A percentile compares a stretch with the other conserved stretches of the same genome.
phyloP scores from a whole-genome alignment of 2,329 filamentous ascomycete species.

The Pyrenophora tritici-repentis region DNA sequence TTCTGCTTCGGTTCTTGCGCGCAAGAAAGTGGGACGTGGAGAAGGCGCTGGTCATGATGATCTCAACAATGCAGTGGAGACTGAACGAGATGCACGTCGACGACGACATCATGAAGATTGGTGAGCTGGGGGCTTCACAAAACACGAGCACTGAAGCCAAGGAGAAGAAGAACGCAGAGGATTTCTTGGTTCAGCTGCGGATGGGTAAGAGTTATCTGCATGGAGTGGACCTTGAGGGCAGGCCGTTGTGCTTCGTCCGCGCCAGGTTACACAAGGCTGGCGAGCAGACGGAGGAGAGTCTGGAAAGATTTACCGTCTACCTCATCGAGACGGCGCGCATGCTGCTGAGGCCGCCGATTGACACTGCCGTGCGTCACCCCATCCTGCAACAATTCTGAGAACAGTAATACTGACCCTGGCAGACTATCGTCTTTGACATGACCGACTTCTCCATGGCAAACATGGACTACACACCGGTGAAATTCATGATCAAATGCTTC shows the following conservation, averaged over 20 bases:
- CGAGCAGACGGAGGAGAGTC: conserved; percentile 78
- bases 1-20: conserved; percentile 60
- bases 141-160: conserved; percentile 65
- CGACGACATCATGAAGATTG: conserved; percentile 69
- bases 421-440: conserved; percentile 97
- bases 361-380: conserved; percentile 77
- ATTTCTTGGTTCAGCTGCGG: conserved; percentile 81
- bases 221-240: conserved; percentile 79
- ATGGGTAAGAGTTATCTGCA: conserved; percentile 94
- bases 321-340: conserved; percentile 93
- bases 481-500: conserved; percentile 99
- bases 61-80: conserved; percentile 94
- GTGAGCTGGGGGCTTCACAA: conserved; percentile 59
- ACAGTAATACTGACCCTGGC: conserved; percentile 3
- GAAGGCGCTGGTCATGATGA: conserved; percentile 89
- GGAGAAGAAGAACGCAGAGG: conserved; percentile 70
- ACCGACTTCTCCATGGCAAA: conserved; percentile 91
- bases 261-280: conserved; percentile 80
- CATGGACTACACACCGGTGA: conserved; percentile 97
- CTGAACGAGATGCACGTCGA: conserved; percentile 83
- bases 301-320: conserved; percentile 91
- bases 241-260: conserved; percentile 85
- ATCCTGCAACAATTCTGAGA: neutral
- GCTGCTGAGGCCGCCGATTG: conserved; percentile 76
- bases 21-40: conserved; percentile 79